Conservation (phyloP, 257 asterid genomes). For the Fraxinus americana region DNA sequence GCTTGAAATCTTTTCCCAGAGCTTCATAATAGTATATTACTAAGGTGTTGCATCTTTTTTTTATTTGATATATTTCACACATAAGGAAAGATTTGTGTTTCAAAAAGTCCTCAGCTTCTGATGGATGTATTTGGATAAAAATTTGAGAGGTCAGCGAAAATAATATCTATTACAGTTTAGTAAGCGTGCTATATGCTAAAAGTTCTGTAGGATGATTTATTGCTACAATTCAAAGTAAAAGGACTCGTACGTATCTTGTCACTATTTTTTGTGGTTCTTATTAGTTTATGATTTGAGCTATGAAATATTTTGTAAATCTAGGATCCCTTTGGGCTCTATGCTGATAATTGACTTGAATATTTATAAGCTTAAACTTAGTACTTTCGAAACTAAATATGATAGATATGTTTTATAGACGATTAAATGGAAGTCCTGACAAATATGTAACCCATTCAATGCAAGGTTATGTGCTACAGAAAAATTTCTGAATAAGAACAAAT, state of each 20-base stretch:
- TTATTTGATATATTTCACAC: background rate
- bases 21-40: too few species aligned
- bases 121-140: background rate
- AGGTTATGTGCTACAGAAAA: conserved; percentile 80
- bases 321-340: conserved; percentile 7
- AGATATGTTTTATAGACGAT: conserved; percentile 2
- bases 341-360: background rate
- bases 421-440: conserved; percentile 14
- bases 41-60: too few species aligned
- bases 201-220: background rate
- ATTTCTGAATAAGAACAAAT: conserved; percentile 87
- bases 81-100: background rate
- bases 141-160: background rate
- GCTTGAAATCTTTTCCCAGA: too few species aligned
- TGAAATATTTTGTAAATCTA: background rate
- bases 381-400: conserved; percentile 12
- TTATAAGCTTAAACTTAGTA: conserved; percentile 6
- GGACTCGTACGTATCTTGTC: background rate
- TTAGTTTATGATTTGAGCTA: conserved; percentile 7
- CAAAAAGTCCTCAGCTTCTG: background rate
- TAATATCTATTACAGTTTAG: background rate
- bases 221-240: background rate
- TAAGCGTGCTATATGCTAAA: background rate
- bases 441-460: conserved; percentile 35
- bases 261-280: conserved; percentile 5